These are phyloP conservation scores for Aspergillus tanneri DNA, from an alignment of 2,329 filamentous ascomycete species.

Conservation along the genomic window DNA sequence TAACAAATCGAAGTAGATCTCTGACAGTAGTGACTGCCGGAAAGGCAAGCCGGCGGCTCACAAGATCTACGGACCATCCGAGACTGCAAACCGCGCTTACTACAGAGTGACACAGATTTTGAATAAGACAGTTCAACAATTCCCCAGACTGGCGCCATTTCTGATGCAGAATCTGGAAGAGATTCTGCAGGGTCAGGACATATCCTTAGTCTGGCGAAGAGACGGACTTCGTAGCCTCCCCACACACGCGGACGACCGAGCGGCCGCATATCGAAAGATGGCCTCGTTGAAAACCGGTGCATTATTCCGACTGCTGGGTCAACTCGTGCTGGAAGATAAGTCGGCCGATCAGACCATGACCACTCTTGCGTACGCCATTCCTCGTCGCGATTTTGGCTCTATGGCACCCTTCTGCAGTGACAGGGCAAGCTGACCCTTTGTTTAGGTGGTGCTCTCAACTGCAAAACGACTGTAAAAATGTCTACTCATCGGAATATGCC, in stretches of 20 bases:
- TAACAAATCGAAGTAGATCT: slow-evolving; percentile 15
- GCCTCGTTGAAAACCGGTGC: slow-evolving; percentile 23
- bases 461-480: slow-evolving; percentile 27
- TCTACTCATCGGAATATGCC: slow-evolving; percentile 25
- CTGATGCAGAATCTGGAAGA: slow-evolving; percentile 23
- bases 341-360: slow-evolving; percentile 21
- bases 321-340: slow-evolving; percentile 18
- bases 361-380: slow-evolving; percentile 16
- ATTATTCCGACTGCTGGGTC: slow-evolving; percentile 22
- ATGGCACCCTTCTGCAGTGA: neutral
- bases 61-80: slow-evolving; percentile 21
- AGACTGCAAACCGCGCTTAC: slow-evolving; percentile 26
- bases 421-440: neutral
- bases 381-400: too few relatives aligned
- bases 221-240: slow-evolving; percentile 20
- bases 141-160: slow-evolving; percentile 17
- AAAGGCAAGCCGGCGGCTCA: slow-evolving; percentile 23
- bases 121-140: slow-evolving; percentile 14
- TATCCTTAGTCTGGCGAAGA: slow-evolving; percentile 24
- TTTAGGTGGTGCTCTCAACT: slow-evolving; percentile 24
- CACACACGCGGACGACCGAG: slow-evolving; percentile 5
- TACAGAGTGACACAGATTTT: slow-evolving; percentile 23
- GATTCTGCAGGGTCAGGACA: slow-evolving; percentile 24
- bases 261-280: slow-evolving; percentile 18
- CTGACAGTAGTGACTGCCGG: slow-evolving; percentile 22